Base-by-base conservation (phyloP, 2,329 filamentous ascomycete species). In the Hypocrella siamensis region DNA sequence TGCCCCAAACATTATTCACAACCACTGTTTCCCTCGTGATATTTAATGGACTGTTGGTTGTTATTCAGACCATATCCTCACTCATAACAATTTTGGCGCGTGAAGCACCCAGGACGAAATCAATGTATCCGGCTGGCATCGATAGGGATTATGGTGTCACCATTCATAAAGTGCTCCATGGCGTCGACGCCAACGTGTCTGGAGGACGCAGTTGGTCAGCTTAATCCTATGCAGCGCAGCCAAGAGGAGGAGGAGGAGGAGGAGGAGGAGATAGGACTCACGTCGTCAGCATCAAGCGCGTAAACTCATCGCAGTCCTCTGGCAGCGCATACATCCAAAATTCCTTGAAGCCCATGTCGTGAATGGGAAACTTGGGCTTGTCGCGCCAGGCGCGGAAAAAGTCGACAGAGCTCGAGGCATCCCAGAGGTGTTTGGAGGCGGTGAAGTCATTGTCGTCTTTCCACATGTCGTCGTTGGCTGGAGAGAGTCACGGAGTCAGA, bases 331-430 rank as follows among this genome's bases (percentile, higher is more conserved):
- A 48, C 41, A 47, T 38, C 50, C 54, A 56, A 12, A 58, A 46
- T 1, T 56, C 51, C 26, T 48, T 42, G 28, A 57, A 55, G 29
- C 47, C 43, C 37, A 56, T 41, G 18, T 53, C 43, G n/a, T 42
- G 33, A 25, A 60, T 47, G 22, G 40, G 37, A 30, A 48, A 59
- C 30, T 56, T 47, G 7, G 56, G 54, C 46, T 56, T 57, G 21
- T 54, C 51, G n/a, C 55, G 52, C 61, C 60, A 63, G 3, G 58
- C 53, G 2, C 46, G 50, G 41, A 49, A 61, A 38, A 64, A 64
- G 3, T 56, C 49, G 15, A 56, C 44, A 2, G 59, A 56, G 4
- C 50, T 52, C 19, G 42, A 36, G 1, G 61, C 58, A 12, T 58
- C 48, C 60, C 60, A 64, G 14, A 64, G 51, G 34, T 60, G 50